Evolutionary conservation across 2,329 filamentous ascomycete species (phyloP), one percentile per base, ranked within the genome.

Genomic region (Furcasterigmium sp.): DNA sequence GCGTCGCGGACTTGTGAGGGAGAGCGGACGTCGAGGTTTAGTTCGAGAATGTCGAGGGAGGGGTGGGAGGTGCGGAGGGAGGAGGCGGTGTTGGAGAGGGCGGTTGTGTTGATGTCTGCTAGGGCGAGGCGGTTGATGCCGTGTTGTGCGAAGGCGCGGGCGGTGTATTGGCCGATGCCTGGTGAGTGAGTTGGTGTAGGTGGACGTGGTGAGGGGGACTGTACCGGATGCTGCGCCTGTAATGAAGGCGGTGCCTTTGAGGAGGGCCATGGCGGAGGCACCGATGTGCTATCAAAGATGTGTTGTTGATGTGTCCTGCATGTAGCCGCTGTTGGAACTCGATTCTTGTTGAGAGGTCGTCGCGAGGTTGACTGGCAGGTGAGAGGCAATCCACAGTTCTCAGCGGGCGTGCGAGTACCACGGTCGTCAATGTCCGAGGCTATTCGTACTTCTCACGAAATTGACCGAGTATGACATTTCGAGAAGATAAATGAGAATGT

Each of bases 161-260:
- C 70, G 3, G 68, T 68, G 47, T 61, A 51, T 46, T 68, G 63
- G 19, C 73, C 74, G 46, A 77, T 76, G 50, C 73, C 73, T 73
- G 44, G 49, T 8, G 51, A 7, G 23, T 26, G 7, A 26, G 23
- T 26, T 26, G 23, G 23, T 7, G 23, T 26, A 49, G 29, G 53
- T 50, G 17, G 14, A 26, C 13, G 5, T 43, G 14, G 17, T 44
- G 18, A 14, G n/a, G 38, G 44, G 46, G 15, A 15, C 32, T 57
- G 46, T 56, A 68, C 69, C 69, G 37, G 69, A 71, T 17, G 63
- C 68, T 28, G 69, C 69, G 23, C 69, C 71, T 4, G 70, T 73
- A 41, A 75, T 65, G 49, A 73, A 72, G 17, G 70, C 70, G 29
- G 69, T 65, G 37, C 70, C 70, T 46, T 60, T 63, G 23, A 73